A percentile compares a stretch with the other conserved stretches of the same genome.
Evolutionary conservation across 495 filamentous ascomycete genomes (phyloP).

Genomic region (Daldinia concentrica): DNA sequence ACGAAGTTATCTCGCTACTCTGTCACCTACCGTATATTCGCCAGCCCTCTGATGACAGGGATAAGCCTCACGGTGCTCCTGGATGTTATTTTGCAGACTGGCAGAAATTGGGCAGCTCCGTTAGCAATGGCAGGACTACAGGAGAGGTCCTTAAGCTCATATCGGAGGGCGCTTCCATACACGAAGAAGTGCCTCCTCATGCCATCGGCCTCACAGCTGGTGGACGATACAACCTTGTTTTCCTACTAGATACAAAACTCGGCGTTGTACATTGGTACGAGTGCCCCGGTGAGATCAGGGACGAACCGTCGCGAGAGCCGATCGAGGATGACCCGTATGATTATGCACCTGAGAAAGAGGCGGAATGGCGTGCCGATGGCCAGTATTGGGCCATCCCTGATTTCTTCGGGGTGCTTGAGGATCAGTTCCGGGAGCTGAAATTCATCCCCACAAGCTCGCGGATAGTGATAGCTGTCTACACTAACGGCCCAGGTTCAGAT

Average conservation of each 20-base stretch:
- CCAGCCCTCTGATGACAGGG: slow-evolving; percentile 18
- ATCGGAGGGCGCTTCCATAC: not conserved
- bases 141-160: not conserved
- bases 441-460: slow-evolving; percentile 24
- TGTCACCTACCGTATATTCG: slow-evolving; percentile 16
- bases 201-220: not conserved
- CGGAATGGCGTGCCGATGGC: slow-evolving; percentile 8
- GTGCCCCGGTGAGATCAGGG: not conserved
- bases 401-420: slow-evolving; percentile 40
- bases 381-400: slow-evolving; percentile 26
- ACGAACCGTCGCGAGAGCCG: not conserved
- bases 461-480: slow-evolving; percentile 4
- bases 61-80: slow-evolving; percentile 4
- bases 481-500: not conserved
- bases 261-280: slow-evolving; percentile 5
- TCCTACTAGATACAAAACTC: not conserved
- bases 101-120: slow-evolving; percentile 16
- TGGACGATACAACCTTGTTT: not conserved
- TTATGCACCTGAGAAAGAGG: slow-evolving; percentile 27
- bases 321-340: slow-evolving; percentile 14
- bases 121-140: not conserved
- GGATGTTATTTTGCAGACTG: slow-evolving; percentile 3
- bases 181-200: not conserved
- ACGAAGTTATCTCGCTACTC: not conserved
- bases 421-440: slow-evolving; percentile 24